A percentile compares a stretch with the other conserved stretches of the same genome.
Evolutionary conservation across 345 rosid genomes (phyloP).

Genomic region (Schrenkiella parvula): DNA sequence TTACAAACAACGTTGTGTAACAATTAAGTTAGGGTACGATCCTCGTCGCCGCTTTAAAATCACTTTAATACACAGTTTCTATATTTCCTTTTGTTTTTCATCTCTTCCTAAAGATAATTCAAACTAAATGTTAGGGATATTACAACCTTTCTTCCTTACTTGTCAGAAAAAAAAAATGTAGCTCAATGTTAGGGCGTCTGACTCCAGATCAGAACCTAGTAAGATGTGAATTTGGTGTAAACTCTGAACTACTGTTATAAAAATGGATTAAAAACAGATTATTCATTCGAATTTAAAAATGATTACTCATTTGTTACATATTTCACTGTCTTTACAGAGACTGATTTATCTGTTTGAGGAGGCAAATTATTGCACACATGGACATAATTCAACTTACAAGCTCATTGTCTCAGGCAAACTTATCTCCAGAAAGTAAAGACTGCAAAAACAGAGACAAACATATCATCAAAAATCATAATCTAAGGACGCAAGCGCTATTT

Average conservation of each 20-base stretch:
- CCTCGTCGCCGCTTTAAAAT: too few species aligned
- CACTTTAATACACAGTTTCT: too few species aligned
- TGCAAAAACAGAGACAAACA: conserved; percentile 36
- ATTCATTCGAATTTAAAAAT: conserved; percentile 1
- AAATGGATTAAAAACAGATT: not conserved
- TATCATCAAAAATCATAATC: conserved; percentile 6
- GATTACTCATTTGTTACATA: conserved; percentile 18
- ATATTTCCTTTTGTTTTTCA: too few species aligned
- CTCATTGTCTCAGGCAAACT: conserved; percentile 75
- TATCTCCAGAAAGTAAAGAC: conserved; percentile 77
- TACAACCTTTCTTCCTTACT: too few species aligned
- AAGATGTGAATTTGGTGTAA: not conserved
- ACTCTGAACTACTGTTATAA: not conserved
- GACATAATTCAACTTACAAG: conserved; percentile 34
- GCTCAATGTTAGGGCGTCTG: conserved; percentile 94
- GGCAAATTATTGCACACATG: conserved; percentile 19
- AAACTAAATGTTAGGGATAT: too few species aligned
- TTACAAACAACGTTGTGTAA: too few species aligned
- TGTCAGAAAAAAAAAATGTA: too few species aligned
- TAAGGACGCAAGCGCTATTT: not conserved
- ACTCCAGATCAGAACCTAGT: conserved; percentile 77
- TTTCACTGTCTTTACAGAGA: conserved; percentile 24
- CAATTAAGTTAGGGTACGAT: too few species aligned
- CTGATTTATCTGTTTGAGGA: conserved; percentile 4
- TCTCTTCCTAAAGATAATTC: too few species aligned